Percentiles rank a stretch among this genome's conserved stretches.
These are phyloP conservation scores for Whalleya microplaca DNA, from an alignment of 2,329 filamentous ascomycete species.

Conservation along the genomic window DNA sequence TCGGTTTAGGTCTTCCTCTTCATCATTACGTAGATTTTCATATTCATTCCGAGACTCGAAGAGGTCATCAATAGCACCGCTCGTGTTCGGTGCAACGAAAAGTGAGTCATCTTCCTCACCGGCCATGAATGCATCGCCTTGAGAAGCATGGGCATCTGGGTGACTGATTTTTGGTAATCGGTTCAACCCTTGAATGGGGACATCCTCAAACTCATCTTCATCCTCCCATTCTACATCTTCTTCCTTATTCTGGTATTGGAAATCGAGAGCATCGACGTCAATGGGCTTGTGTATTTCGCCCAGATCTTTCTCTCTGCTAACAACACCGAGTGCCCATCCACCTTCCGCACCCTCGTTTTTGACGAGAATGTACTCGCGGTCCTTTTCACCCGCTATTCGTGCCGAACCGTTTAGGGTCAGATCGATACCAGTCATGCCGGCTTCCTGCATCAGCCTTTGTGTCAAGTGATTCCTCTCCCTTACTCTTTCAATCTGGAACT, in stretches of 20 bases:
- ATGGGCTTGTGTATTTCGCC: conserved; percentile 87
- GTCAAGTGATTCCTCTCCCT: conserved; percentile 92
- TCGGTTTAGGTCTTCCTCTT: conserved; percentile 69
- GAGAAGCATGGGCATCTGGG: conserved; percentile 28
- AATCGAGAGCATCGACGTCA: conserved; percentile 74
- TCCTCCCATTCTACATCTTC: conserved; percentile 64
- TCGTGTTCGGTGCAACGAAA: conserved; percentile 50
- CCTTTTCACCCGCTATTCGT: conserved; percentile 81
- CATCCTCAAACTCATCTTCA: conserved; percentile 86
- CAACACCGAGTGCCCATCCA: conserved; percentile 93
- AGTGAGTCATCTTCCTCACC: conserved; percentile 58
- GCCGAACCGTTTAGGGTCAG: conserved; percentile 67
- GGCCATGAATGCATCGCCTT: conserved; percentile 28
- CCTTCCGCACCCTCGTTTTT: conserved; percentile 95
- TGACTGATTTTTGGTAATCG: conserved; percentile 66
- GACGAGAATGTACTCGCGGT: conserved; percentile 92
- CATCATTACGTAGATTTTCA: conserved; percentile 44
- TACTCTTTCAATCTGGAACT: conserved; percentile 94
- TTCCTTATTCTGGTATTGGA: conserved; percentile 59
- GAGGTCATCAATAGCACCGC: conserved; percentile 22
- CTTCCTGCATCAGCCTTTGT: conserved; percentile 90
- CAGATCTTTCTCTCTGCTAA: conserved; percentile 80
- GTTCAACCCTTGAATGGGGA: conserved; percentile 89
- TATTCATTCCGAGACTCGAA: conserved; percentile 27
- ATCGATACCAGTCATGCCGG: conserved; percentile 82